A percentile compares a stretch with the other conserved stretches of the same genome.
Conservation (phyloP, 805 yeast genomes). For the Maudiozyma bulderi region DNA sequence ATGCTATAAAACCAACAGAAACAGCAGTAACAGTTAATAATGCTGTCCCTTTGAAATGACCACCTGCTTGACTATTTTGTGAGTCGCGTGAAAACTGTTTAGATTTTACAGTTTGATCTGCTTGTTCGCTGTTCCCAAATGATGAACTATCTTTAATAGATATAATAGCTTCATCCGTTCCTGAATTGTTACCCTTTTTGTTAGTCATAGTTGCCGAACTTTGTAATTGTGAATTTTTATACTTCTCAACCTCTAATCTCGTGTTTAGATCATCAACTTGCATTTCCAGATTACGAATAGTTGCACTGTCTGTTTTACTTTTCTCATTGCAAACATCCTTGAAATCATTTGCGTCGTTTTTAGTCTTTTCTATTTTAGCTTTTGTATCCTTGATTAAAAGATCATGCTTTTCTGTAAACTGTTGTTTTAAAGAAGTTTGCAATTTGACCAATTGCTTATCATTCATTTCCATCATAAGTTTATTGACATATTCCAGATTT, state of each 20-base stretch:
- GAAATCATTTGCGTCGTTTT: constrained; percentile 9
- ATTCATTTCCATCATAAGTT: constrained; percentile 25
- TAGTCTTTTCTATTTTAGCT: constrained; percentile 12
- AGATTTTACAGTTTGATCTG: too few species aligned
- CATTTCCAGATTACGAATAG: constrained; percentile 15
- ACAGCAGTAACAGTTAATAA: constrained; percentile 4
- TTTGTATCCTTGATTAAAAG: constrained; percentile 13
- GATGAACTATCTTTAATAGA: too few species aligned
- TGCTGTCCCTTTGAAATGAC: not conserved
- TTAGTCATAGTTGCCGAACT: not conserved
- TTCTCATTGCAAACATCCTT: constrained; percentile 8
- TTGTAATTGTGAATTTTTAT: constrained; percentile 17
- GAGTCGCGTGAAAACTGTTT: not conserved
- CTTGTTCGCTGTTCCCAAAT: too few species aligned
- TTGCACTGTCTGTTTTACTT: constrained; percentile 9
- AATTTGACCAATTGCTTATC: constrained; percentile 23
- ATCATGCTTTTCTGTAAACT: constrained; percentile 22
- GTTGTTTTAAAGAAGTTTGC: constrained; percentile 22
- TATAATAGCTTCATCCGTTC: too few species aligned
- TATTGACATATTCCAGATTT: constrained; percentile 24
- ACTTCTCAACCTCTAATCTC: constrained; percentile 27
- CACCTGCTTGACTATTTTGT: not conserved
- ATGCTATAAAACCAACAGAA: constrained; percentile 7
- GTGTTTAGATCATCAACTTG: constrained; percentile 27
- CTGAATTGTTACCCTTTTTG: too few species aligned